Conservation (phyloP, 208 protist genomes). For the Endotrypanum monterogeii region DNA sequence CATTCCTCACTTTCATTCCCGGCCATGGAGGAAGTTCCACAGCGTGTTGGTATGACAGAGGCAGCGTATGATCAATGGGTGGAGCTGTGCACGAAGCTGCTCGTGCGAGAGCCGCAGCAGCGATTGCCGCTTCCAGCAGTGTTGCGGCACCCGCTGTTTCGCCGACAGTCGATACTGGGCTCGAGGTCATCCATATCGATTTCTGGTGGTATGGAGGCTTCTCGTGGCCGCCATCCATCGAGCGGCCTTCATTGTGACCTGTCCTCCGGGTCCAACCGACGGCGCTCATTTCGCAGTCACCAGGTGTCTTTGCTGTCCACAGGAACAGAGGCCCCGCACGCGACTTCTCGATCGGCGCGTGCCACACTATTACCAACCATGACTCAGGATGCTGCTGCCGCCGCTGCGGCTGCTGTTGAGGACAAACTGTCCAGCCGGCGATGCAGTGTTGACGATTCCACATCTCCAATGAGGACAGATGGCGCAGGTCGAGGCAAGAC, state of each 20-base stretch:
- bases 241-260: neutral
- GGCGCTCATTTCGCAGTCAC: neutral
- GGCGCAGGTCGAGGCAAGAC: neutral
- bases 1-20: slow-evolving; percentile 35
- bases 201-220: neutral
- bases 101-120: slow-evolving; percentile 37
- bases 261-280: neutral
- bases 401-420: neutral
- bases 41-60: slow-evolving; percentile 29
- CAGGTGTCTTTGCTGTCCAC: neutral
- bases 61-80: slow-evolving; percentile 46
- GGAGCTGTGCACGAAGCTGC: slow-evolving; percentile 41
- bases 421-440: neutral
- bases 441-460: neutral
- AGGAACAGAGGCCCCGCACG: neutral
- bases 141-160: slow-evolving; percentile 23
- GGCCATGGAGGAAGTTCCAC: slow-evolving; percentile 13
- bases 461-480: neutral
- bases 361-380: neutral
- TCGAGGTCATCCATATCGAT: neutral
- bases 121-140: slow-evolving; percentile 13
- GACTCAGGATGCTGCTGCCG: neutral
- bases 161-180: neutral
- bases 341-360: neutral
- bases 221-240: neutral